A percentile compares a stretch with the other conserved stretches of the same genome.
Conservation (phyloP, 129 eudicot species). For the Sambucus nigra region DNA sequence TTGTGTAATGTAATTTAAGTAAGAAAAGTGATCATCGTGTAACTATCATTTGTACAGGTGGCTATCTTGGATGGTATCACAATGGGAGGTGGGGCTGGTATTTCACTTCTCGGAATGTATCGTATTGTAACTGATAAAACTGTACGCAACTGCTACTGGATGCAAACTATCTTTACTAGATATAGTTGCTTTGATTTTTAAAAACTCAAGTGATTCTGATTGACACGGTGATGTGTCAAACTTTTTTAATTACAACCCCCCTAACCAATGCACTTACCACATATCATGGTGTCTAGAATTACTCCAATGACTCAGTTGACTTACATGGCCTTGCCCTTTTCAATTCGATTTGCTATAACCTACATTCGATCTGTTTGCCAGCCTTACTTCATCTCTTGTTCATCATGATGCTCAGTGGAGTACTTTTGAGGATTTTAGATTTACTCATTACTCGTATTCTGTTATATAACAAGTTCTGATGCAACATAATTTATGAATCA, state of each 20-base stretch:
- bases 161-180: constrained; percentile 9
- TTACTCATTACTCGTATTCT: too few relatives aligned
- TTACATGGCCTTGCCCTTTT: background rate
- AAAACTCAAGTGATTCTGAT: too few relatives aligned
- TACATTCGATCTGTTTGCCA: background rate
- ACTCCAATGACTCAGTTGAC: constrained; percentile 3
- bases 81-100: constrained; percentile 96
- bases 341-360: background rate
- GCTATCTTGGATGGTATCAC: constrained; percentile 80
- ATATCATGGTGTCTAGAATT: too few relatives aligned
- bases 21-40: constrained; percentile 14
- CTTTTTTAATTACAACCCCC: too few relatives aligned
- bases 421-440: background rate
- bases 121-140: constrained; percentile 86
- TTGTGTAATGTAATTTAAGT: constrained; percentile 1
- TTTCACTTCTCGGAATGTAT: constrained; percentile 78
- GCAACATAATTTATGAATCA: too few relatives aligned
- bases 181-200: constrained; percentile 3
- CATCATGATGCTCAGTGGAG: background rate
- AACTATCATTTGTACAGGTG: constrained; percentile 38
- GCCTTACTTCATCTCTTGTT: constrained; percentile 1
- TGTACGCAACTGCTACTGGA: constrained; percentile 43
- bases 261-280: too few relatives aligned
- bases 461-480: too few relatives aligned
- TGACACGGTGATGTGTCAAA: too few relatives aligned